A percentile compares a stretch with the other conserved stretches of the same genome.
These are phyloP conservation scores for Metarhizium humberi DNA, from an alignment of 2,329 filamentous ascomycete genomes.

Conservation along the genomic window DNA sequence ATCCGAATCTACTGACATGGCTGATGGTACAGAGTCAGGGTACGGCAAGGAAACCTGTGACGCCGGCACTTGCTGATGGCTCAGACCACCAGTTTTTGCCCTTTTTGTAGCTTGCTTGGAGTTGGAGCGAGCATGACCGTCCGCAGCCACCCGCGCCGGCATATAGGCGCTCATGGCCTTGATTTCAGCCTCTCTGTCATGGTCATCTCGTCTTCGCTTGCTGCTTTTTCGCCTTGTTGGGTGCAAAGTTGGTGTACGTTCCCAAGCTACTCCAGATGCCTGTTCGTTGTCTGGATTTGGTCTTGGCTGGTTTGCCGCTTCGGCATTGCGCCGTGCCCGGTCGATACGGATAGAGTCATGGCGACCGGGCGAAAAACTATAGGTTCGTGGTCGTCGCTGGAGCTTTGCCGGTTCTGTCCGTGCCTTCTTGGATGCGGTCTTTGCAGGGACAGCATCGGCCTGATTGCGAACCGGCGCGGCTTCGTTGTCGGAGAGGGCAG, in stretches of 20 bases:
- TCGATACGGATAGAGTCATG: slow-evolving; percentile 41
- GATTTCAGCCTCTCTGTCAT: slow-evolving; percentile 77
- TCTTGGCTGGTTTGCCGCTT: slow-evolving; percentile 3
- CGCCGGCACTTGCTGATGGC: slow-evolving; percentile 48
- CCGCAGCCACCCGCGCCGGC: slow-evolving; percentile 53
- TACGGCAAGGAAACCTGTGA: slow-evolving; percentile 70
- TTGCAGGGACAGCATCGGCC: slow-evolving; percentile 19
- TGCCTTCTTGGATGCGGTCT: slow-evolving; percentile 26
- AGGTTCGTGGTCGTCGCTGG: slow-evolving; percentile 38
- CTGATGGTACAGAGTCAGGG: slow-evolving; percentile 66
- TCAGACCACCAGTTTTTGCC: slow-evolving; percentile 42
- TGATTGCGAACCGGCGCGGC: slow-evolving; percentile 27
- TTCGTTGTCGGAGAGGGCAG: slow-evolving; percentile 45
- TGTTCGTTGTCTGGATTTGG: slow-evolving; percentile 5
- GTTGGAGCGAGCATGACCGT: slow-evolving; percentile 50
- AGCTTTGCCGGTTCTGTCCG: slow-evolving; percentile 38
- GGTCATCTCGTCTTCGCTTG: slow-evolving; percentile 68
- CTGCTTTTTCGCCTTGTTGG: slow-evolving; percentile 61
- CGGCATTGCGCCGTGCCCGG: slow-evolving; percentile 9
- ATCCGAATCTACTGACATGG: slow-evolving; percentile 66
- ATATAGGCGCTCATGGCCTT: slow-evolving; percentile 69
- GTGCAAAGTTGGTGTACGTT: slow-evolving; percentile 40
- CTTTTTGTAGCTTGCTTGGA: slow-evolving; percentile 58
- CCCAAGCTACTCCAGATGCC: slow-evolving; percentile 14
- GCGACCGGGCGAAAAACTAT: slow-evolving; percentile 54